A percentile compares a stretch with the other conserved stretches of the same genome.
These are phyloP conservation scores for Cyberlindnera petersonii DNA, from an alignment of 805 yeast genomes.

Conservation along the genomic window DNA sequence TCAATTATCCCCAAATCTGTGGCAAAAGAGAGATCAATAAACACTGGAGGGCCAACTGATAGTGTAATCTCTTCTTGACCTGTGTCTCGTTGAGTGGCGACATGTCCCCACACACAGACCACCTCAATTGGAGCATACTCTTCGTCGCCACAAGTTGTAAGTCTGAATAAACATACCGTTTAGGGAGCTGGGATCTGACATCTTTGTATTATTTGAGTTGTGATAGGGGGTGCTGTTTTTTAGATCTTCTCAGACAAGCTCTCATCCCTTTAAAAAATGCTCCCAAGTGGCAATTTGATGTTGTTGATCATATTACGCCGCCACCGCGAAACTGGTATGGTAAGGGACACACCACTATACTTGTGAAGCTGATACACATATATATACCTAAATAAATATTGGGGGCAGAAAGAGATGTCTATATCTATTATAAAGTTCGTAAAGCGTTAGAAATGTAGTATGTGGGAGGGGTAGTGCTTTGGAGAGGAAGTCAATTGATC, in stretches of 20 bases:
- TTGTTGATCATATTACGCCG: no score
- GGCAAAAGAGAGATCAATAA: no score
- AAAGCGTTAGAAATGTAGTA: not conserved
- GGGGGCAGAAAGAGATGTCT: no score
- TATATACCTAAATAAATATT: not conserved
- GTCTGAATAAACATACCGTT: constrained; percentile 46
- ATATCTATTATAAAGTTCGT: not conserved
- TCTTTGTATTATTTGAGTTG: constrained; percentile 19
- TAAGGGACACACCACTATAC: constrained; percentile 6
- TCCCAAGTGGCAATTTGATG: constrained; percentile 4
- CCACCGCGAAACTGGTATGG: no score
- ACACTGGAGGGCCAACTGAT: no score
- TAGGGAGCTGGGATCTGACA: constrained; percentile 78
- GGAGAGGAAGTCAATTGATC: not conserved
- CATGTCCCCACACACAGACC: not conserved
- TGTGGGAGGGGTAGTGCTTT: not conserved
- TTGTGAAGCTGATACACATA: no score
- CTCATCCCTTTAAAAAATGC: no score
- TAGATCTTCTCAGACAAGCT: not conserved
- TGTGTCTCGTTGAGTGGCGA: not conserved
- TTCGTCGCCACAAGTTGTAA: not conserved
- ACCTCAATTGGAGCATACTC: not conserved
- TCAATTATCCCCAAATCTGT: no score
- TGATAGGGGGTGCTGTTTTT: constrained; percentile 1
- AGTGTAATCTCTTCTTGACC: not conserved